Conservation (phyloP, 495 filamentous ascomycete species). For the Hypoxylon subgilvum region DNA sequence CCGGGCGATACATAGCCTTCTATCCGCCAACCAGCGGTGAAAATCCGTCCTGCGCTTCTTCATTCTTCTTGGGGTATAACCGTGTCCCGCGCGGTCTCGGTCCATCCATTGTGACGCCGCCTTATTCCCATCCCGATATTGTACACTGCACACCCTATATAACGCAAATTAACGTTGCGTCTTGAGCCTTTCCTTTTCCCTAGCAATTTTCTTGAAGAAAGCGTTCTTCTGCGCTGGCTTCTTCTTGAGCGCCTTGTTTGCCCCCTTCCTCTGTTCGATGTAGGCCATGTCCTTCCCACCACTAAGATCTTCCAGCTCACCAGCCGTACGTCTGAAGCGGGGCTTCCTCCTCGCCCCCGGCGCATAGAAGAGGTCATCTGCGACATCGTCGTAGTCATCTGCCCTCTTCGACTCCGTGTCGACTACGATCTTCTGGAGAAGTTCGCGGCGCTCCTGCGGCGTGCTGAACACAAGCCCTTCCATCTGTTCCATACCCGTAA, state of each 20-base stretch:
- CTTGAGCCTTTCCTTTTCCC: conserved; percentile 62
- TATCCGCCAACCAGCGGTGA: conserved; percentile 15
- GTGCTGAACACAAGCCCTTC: conserved; percentile 81
- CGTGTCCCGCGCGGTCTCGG: conserved; percentile 1
- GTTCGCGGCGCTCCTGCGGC: conserved; percentile 80
- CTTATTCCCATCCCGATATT: conserved; percentile 1
- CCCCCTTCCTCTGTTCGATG: conserved; percentile 84
- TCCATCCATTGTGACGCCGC: conserved; percentile 12
- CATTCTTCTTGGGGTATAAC: conserved; percentile 21
- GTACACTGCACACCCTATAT: conserved; percentile 2
- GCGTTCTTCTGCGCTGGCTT: conserved; percentile 60
- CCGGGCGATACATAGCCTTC: neutral
- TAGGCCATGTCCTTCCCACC: conserved; percentile 98
- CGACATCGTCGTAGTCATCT: conserved; percentile 76
- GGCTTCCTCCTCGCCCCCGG: conserved; percentile 56
- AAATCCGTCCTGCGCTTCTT: conserved; percentile 9
- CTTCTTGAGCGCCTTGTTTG: conserved; percentile 73
- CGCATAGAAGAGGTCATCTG: conserved; percentile 82
- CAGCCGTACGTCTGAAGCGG: conserved; percentile 77
- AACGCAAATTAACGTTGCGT: conserved; percentile 19
- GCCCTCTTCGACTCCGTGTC: conserved; percentile 75
- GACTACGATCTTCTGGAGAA: conserved; percentile 89
- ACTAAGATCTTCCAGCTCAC: conserved; percentile 80
- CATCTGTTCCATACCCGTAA: conserved; percentile 86
- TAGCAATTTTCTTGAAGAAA: conserved; percentile 81